A percentile compares a stretch with the other conserved stretches of the same genome.
These are phyloP conservation scores for Cairneyella variabilis DNA, from an alignment of 495 filamentous ascomycete genomes.

Conservation along the genomic window DNA sequence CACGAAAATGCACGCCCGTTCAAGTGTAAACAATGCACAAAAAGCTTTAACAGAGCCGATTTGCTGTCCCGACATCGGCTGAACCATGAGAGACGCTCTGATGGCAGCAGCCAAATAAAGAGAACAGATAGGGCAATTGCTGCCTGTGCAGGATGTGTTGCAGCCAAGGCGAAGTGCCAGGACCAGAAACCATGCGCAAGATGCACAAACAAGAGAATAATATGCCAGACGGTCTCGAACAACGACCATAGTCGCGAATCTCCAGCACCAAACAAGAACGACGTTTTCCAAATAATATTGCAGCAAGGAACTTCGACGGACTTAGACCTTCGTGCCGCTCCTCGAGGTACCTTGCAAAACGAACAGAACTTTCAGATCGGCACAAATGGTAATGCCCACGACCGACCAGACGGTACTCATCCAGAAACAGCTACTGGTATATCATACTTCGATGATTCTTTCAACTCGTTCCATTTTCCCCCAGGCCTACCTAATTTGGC, in stretches of 20 bases:
- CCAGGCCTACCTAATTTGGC: background rate
- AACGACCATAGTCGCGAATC: background rate
- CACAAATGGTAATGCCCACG: background rate
- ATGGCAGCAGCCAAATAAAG: background rate
- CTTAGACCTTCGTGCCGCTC: background rate
- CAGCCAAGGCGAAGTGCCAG: background rate
- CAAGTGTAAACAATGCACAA: background rate
- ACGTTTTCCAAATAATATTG: background rate
- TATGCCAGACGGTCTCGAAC: background rate
- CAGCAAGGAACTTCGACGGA: background rate
- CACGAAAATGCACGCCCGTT: constrained; percentile 5
- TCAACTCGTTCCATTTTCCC: background rate
- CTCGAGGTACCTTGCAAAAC: background rate
- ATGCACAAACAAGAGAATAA: background rate
- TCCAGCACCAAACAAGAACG: background rate
- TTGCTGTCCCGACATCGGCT: background rate
- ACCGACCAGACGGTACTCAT: background rate
- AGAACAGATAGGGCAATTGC: background rate
- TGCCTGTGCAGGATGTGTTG: background rate
- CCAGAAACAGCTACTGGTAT: background rate
- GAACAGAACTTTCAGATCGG: background rate
- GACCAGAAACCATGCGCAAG: background rate
- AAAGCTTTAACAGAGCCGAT: background rate
- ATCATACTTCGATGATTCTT: background rate
- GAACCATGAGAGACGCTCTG: background rate